A percentile compares a stretch with the other conserved stretches of the same genome.
phyloP scores from a whole-genome alignment of 352 stramenopile species.

The Phytophthora fragariae region DNA sequence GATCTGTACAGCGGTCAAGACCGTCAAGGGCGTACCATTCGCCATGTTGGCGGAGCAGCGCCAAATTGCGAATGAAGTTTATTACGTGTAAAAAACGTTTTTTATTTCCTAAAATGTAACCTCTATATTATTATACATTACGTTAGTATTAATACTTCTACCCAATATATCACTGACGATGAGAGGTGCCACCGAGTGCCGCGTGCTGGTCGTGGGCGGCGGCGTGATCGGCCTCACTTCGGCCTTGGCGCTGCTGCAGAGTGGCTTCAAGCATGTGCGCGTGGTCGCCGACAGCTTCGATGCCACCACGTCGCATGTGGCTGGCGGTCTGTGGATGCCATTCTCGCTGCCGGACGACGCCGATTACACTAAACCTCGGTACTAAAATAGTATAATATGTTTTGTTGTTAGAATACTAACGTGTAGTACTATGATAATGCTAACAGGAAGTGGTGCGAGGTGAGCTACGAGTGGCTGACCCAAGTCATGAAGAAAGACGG shows the following conservation, averaged over 20 bases:
- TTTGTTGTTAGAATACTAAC: neutral
- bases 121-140: neutral
- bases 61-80: conserved; percentile 14
- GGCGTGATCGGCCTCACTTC: conserved; percentile 78
- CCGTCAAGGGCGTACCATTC: conserved; percentile 18
- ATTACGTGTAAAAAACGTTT: neutral
- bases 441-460: conserved; percentile 69
- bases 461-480: conserved; percentile 66
- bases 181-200: conserved; percentile 20
- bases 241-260: conserved; percentile 67
- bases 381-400: conserved; percentile 3
- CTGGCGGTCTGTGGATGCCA: conserved; percentile 78
- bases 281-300: conserved; percentile 66
- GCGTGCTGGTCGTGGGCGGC: conserved; percentile 65
- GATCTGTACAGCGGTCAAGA: conserved; percentile 10
- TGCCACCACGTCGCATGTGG: conserved; percentile 69
- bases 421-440: neutral
- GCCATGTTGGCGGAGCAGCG: conserved; percentile 11
- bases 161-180: neutral
- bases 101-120: neutral
- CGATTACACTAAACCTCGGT: conserved; percentile 51
- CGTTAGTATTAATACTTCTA: neutral
- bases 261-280: conserved; percentile 51
- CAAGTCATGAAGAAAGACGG: conserved; percentile 49
- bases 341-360: conserved; percentile 59